Conservation (phyloP, 495 filamentous ascomycete species). For the Neurospora sp. region DNA sequence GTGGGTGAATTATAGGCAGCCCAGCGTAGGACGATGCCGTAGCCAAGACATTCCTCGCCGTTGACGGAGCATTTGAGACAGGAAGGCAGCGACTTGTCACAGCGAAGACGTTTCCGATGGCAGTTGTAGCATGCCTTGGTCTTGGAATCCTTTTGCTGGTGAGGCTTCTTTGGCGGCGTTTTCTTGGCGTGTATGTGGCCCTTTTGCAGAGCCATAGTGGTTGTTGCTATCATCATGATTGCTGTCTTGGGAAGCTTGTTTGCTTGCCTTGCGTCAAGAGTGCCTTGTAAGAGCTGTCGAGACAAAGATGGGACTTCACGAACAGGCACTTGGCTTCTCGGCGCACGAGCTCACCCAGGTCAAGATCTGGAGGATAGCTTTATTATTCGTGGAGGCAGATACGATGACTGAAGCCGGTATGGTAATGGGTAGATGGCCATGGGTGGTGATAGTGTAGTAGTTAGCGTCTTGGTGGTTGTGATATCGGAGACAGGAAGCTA, state of each 20-base stretch:
- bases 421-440: neutral
- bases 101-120: conserved; percentile 42
- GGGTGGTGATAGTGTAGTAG: neutral
- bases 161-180: neutral
- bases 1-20: conserved; percentile 5
- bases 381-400: neutral
- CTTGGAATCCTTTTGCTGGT: neutral
- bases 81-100: conserved; percentile 39
- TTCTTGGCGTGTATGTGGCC: neutral
- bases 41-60: conserved; percentile 39
- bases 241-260: neutral
- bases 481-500: neutral
- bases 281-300: neutral
- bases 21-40: conserved; percentile 33
- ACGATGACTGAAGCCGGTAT: neutral
- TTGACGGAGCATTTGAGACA: conserved; percentile 40
- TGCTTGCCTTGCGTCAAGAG: neutral
- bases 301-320: neutral
- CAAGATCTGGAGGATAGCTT: neutral
- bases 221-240: neutral
- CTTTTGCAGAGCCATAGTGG: neutral
- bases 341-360: neutral
- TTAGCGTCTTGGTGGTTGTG: neutral
- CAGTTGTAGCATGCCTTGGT: conserved; percentile 24
- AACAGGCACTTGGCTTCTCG: neutral